These are phyloP conservation scores for Lojkania enalia DNA, from an alignment of 2,329 filamentous ascomycete species.

Conservation along the genomic window DNA sequence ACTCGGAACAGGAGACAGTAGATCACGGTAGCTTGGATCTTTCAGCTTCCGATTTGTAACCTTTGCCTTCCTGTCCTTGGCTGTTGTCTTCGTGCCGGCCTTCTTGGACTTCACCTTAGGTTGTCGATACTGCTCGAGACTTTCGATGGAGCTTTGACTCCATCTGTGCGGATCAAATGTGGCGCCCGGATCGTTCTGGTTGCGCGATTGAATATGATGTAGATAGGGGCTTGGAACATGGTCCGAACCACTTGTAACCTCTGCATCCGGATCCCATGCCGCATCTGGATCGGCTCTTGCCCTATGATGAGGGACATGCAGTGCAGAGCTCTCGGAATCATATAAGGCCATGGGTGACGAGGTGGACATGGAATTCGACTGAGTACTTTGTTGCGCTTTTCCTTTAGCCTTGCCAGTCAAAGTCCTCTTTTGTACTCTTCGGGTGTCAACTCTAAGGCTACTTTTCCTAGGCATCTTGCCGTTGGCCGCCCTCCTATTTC, in stretches of 20 bases:
- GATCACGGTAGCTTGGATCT: neutral
- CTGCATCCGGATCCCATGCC: conserved; percentile 5
- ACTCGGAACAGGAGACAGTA: neutral
- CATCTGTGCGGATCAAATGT: conserved; percentile 10
- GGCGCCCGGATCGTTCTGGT: conserved; percentile 10
- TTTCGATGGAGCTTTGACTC: conserved; percentile 9
- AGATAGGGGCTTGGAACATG: conserved; percentile 12
- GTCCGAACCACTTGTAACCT: conserved; percentile 5
- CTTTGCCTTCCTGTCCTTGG: neutral
- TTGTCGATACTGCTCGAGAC: conserved; percentile 8
- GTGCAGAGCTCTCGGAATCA: neutral
- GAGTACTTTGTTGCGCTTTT: neutral
- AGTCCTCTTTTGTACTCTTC: neutral
- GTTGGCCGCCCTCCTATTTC: neutral
- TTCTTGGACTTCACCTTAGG: conserved; percentile 3
- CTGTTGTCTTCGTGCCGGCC: neutral
- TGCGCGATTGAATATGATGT: neutral
- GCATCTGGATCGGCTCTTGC: conserved; percentile 1
- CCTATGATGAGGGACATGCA: neutral
- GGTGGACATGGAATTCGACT: conserved; percentile 1
- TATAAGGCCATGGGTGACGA: neutral
- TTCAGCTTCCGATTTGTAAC: conserved; percentile 1
- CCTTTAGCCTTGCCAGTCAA: neutral
- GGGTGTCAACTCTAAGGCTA: conserved; percentile 13
- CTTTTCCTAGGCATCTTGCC: conserved; percentile 2